Percentiles rank a stretch among this genome's conserved stretches.
Evolutionary conservation across 441 rosid species (phyloP).

Genomic region (Hura crepitans): DNA sequence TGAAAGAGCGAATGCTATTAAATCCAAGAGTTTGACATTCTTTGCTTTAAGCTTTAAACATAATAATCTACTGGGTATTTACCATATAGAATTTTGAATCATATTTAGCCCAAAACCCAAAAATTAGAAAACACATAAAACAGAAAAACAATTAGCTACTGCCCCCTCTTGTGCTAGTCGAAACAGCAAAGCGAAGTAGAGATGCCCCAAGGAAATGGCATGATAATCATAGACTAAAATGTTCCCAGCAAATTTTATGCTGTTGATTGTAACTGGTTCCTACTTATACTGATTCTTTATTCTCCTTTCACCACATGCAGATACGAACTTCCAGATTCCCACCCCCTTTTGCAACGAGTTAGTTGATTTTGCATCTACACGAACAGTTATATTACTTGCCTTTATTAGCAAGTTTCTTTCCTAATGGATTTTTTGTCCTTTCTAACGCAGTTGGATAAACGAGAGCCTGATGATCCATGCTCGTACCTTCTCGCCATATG

Average conservation of each 20-base stretch:
- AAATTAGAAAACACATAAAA: no score
- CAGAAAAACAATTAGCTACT: no score
- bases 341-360: conserved; percentile 80
- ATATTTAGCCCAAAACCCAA: background rate
- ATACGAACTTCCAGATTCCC: conserved; percentile 85
- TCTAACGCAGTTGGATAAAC: conserved; percentile 60
- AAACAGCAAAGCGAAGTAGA: background rate
- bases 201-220: background rate
- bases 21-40: background rate
- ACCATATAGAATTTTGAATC: background rate
- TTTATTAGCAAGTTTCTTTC: conserved; percentile 12
- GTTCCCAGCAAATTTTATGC: background rate
- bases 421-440: conserved; percentile 3
- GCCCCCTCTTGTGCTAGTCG: no score
- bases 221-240: no score
- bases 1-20: background rate
- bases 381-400: conserved; percentile 7
- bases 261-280: background rate
- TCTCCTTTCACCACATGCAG: conserved; percentile 39
- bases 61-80: background rate
- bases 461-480: conserved; percentile 91
- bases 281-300: conserved; percentile 17
- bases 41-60: background rate
- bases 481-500: conserved; percentile 94
- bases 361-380: conserved; percentile 38